A percentile compares a stretch with the other conserved stretches of the same genome.
Conservation (phyloP, 179 eudicot species). For the Silene coronaria region DNA sequence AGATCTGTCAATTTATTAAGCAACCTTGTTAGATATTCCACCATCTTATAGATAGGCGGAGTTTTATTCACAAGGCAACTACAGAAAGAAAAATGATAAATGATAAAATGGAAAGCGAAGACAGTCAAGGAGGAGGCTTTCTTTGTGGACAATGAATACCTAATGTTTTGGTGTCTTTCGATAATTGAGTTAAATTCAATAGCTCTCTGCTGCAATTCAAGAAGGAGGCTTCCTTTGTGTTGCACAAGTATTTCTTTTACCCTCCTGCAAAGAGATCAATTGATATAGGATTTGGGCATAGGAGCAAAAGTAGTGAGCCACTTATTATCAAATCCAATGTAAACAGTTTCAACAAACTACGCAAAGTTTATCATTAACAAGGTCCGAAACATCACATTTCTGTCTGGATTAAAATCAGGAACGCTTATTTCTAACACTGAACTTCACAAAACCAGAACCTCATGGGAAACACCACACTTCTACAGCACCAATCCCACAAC, state of each 20-base stretch:
- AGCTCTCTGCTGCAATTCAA: constrained; percentile 94
- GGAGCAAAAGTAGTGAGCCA: not conserved
- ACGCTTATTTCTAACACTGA: not conserved
- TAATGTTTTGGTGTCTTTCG: constrained; percentile 77
- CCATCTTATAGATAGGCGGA: not conserved
- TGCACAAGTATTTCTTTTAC: constrained; percentile 63
- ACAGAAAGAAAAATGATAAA: not conserved
- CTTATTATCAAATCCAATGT: not conserved
- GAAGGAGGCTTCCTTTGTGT: constrained; percentile 70
- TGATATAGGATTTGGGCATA: constrained; percentile 3
- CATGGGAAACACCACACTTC: not conserved
- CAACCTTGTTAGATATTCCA: constrained; percentile 14
- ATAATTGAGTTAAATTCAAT: constrained; percentile 76
- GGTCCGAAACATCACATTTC: not conserved
- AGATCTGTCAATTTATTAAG: constrained; percentile 47
- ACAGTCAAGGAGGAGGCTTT: too few species aligned
- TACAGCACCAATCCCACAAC: not conserved
- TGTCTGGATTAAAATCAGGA: not conserved
- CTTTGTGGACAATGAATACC: constrained; percentile 32
- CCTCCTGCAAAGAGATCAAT: constrained; percentile 45
- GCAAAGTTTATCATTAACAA: not conserved
- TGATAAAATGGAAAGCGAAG: not conserved
- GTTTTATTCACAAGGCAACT: not conserved
- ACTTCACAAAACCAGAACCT: not conserved
- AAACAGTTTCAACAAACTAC: not conserved